Evolutionary conservation across 441 rosid species (phyloP).

Genomic region (Viola pubescens): DNA sequence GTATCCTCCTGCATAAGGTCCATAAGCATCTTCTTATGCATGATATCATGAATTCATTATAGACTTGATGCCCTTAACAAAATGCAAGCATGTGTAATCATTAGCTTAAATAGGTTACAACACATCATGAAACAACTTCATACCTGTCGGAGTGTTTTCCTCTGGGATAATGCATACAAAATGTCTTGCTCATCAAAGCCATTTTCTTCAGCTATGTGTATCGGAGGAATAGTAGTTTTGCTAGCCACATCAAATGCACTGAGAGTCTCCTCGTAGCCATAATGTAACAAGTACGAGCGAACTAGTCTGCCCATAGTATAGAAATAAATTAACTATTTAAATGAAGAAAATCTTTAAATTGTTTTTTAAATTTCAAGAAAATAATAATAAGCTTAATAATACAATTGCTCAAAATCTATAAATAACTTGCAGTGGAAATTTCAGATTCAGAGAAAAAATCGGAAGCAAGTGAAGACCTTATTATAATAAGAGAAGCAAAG

Average conservation of each 20-base stretch:
- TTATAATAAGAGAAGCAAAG: too few species aligned
- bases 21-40: too few species aligned
- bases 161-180: slow-evolving; percentile 62
- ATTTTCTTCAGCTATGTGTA: slow-evolving; percentile 49
- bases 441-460: background rate
- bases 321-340: slow-evolving; percentile 1
- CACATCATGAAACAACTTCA: slow-evolving; percentile 10
- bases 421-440: background rate
- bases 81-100: background rate
- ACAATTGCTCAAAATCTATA: too few species aligned
- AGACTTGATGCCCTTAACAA: background rate
- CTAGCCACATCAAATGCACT: slow-evolving; percentile 75
- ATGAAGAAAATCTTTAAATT: background rate
- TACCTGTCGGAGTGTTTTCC: slow-evolving; percentile 81
- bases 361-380: background rate
- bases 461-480: background rate
- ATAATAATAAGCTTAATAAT: too few species aligned
- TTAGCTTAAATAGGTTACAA: background rate
- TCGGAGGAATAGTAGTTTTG: slow-evolving; percentile 65
- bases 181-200: slow-evolving; percentile 54
- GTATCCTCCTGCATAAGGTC: too few species aligned
- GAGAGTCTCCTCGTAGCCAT: slow-evolving; percentile 89
- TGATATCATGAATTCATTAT: background rate
- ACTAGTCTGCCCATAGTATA: slow-evolving; percentile 54
- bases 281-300: slow-evolving; percentile 79